Conservation (phyloP, 2,329 filamentous ascomycete genomes). For the Fonsecaea multimorphosa region DNA sequence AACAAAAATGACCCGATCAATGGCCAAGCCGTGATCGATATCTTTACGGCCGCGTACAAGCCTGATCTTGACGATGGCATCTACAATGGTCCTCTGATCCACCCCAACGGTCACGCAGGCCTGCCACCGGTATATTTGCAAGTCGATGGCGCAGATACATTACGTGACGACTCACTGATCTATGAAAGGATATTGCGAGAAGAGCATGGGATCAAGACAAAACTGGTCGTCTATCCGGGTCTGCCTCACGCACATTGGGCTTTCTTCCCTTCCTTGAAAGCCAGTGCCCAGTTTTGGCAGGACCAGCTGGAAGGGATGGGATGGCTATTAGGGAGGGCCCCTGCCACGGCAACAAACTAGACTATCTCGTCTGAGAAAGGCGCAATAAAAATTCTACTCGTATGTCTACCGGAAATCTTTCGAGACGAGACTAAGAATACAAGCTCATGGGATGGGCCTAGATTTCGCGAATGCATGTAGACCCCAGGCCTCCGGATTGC, state of each 20-base stretch:
- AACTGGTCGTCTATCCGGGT: constrained; percentile 43
- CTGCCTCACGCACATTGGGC: constrained; percentile 44
- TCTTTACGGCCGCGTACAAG: constrained; percentile 26
- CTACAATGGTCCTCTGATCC: constrained; percentile 4
- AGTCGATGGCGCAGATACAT: constrained; percentile 20
- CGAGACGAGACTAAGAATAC: not conserved
- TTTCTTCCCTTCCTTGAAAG: constrained; percentile 38
- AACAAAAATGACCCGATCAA: constrained; percentile 19
- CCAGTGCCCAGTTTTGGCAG: constrained; percentile 37
- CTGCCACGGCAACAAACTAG: not conserved
- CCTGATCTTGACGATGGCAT: constrained; percentile 19
- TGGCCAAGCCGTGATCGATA: constrained; percentile 32
- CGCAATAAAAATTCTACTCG: not conserved
- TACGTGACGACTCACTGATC: constrained; percentile 30
- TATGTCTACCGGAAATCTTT: not conserved
- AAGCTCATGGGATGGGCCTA: not conserved
- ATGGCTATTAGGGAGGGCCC: constrained; percentile 33
- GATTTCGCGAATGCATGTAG: too few species aligned
- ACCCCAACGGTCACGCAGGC: constrained; percentile 3
- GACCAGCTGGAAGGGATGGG: constrained; percentile 37
- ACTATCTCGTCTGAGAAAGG: not conserved
- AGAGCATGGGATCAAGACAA: constrained; percentile 40
- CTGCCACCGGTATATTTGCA: constrained; percentile 6
- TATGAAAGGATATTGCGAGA: constrained; percentile 36
- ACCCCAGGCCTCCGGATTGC: not conserved